phyloP scores from a whole-genome alignment of 2,329 filamentous ascomycete species.

The Calonectria crousiana region DNA sequence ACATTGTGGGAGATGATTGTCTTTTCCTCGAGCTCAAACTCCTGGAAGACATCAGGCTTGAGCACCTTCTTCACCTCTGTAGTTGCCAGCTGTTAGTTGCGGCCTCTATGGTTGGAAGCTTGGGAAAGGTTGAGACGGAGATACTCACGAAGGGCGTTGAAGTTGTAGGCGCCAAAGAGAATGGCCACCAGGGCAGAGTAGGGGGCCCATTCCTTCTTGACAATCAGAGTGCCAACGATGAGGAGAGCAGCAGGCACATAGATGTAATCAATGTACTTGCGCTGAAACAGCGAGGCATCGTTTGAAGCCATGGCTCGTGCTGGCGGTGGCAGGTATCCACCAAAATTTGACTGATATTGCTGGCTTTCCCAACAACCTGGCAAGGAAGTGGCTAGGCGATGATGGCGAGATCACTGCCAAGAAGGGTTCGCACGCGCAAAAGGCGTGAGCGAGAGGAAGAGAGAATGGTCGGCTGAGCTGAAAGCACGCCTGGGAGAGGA shows the following conservation, averaged over 20 bases:
- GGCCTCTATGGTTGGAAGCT: background rate
- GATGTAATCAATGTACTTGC: slow-evolving; percentile 80
- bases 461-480: slow-evolving; percentile 16
- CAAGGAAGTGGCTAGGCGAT: slow-evolving; percentile 1
- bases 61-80: slow-evolving; percentile 84
- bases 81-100: slow-evolving; percentile 28
- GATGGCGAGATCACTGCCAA: slow-evolving; percentile 9
- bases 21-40: slow-evolving; percentile 95
- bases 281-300: slow-evolving; percentile 57
- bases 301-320: slow-evolving; percentile 42
- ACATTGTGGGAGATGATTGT: slow-evolving; percentile 98
- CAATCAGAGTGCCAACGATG: slow-evolving; percentile 79
- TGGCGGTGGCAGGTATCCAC: slow-evolving; percentile 34
- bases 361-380: slow-evolving; percentile 25
- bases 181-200: slow-evolving; percentile 77
- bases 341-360: slow-evolving; percentile 24
- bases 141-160: slow-evolving; percentile 76
- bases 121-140: background rate
- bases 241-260: slow-evolving; percentile 87
- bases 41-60: slow-evolving; percentile 88
- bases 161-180: slow-evolving; percentile 77
- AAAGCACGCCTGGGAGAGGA: slow-evolving; percentile 16
- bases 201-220: slow-evolving; percentile 82
- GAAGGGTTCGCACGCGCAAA: slow-evolving; percentile 10
- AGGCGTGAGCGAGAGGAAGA: background rate